Evolutionary conservation across 768 basidiomycete genomes (phyloP), one percentile per base, ranked within the genome.

Genomic region (Leccinum ochraceum): DNA sequence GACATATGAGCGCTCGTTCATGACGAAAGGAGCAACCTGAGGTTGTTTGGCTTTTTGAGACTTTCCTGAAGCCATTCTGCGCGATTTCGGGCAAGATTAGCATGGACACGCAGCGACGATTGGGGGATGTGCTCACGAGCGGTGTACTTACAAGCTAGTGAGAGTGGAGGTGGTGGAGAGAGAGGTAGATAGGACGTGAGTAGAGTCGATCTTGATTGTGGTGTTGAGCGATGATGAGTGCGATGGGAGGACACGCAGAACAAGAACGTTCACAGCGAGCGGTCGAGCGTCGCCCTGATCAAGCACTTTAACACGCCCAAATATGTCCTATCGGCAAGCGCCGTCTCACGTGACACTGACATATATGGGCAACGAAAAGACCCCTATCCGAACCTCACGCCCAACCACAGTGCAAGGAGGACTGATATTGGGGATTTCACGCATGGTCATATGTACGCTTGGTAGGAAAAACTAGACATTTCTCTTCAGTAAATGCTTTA

Each of bases 21-120:
- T 58, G 13, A 49, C 36, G 17, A 64, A 53, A 17, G 65, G 57
- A n/a, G 56, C 11, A 49, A 52, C 32, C 4, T 48, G 17, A 37
- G 66, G 48, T 54, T 69, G 69, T 49, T 66, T 74, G 3, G 58
- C 59, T 62, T 62, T 74, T 57, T 74, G 71, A 6, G 71, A 57
- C 64, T 67, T 71, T 66, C 64, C 74, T 62, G 65, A 22, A 36
- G 63, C 61, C 73, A 74, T 74, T 62, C 72, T 74, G 42, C 53
- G 53, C 30, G 54, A 66, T 67, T 52, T 54, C 22, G 44, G 17
- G 13, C 10, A 37, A 54, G 63, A 72, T 73, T 60, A 70, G 61
- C 48, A 60, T n/a, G 28, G 9, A 62, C 48, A 30, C 3, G 55
- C 13, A 42, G 37, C 26, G 30, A 48, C 26, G 52, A 37, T 22